Evolutionary conservation across 106 monocot genomes (phyloP).

Genomic region (Platanthera guangdongensis): DNA sequence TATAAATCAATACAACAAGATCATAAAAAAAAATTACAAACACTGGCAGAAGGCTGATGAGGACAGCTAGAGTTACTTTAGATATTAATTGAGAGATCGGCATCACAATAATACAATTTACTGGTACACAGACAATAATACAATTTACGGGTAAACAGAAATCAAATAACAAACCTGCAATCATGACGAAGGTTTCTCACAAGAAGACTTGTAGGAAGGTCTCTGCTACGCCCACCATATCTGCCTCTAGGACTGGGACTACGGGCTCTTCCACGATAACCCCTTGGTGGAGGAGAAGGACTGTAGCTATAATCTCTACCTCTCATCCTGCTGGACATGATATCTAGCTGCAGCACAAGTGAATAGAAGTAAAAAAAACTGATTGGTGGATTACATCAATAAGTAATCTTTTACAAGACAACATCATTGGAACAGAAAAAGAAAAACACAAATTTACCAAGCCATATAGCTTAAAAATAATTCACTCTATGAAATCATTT

Average conservation of each 20-base stretch:
- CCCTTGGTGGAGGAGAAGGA: conserved; percentile 82
- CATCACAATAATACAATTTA: not conserved
- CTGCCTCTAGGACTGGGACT: conserved; percentile 81
- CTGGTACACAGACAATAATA: not conserved
- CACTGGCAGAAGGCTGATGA: not conserved
- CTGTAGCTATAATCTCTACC: conserved; percentile 88
- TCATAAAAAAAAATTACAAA: not conserved
- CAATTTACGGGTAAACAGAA: not conserved
- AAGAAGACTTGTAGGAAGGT: conserved; percentile 82
- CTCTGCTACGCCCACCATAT: conserved; percentile 64
- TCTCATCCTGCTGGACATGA: conserved; percentile 39
- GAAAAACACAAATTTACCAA: not conserved
- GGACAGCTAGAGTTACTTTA: not conserved
- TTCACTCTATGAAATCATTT: not conserved
- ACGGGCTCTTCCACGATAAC: conserved; percentile 62
- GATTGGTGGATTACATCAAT: not conserved
- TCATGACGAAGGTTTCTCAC: conserved; percentile 93
- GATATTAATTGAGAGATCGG: not conserved
- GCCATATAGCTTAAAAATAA: not conserved
- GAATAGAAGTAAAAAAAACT: not conserved
- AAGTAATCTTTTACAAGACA: not conserved
- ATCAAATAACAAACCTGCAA: conserved; percentile 43
- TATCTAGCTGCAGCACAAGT: conserved; percentile 9
- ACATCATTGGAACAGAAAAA: not conserved
- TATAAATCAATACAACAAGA: not conserved